Percentiles rank a stretch among this genome's conserved stretches.
Evolutionary conservation across 1,284 basidiomycete genomes (phyloP).

Genomic region (Mycena citricolor): DNA sequence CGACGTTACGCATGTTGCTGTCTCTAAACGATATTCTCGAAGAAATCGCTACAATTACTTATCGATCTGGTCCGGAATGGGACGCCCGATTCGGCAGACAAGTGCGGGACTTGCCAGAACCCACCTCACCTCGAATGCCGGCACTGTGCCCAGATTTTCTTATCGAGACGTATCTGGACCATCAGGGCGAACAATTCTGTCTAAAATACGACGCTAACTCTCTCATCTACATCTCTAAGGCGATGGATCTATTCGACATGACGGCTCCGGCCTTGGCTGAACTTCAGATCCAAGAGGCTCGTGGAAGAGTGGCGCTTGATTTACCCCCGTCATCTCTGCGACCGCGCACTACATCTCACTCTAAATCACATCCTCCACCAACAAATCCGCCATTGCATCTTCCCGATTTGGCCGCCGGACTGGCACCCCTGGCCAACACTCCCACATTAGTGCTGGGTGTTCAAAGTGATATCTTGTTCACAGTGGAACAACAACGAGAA

Average conservation of each 20-base stretch:
- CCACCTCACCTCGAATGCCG: conserved; percentile 47
- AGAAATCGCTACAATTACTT: conserved; percentile 99
- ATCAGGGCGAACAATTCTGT: conserved; percentile 97
- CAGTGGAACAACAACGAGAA: conserved; percentile 96
- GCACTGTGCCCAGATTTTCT: conserved; percentile 95
- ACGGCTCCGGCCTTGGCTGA: conserved; percentile 75
- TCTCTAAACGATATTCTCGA: conserved; percentile 13
- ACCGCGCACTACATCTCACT: conserved; percentile 49
- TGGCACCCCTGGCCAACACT: conserved; percentile 73
- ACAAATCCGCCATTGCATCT: conserved; percentile 75
- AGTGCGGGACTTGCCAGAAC: conserved; percentile 45
- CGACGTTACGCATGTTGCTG: background rate
- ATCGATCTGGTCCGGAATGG: conserved; percentile 99
- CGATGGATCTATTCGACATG: conserved; percentile 99
- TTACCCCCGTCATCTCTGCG: conserved; percentile 23
- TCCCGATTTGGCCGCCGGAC: conserved; percentile 79
- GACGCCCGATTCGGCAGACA: conserved; percentile 93
- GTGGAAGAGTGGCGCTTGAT: conserved; percentile 9
- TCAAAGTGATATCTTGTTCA: conserved; percentile 96
- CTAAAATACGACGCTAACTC: conserved; percentile 99
- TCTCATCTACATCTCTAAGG: conserved; percentile 97
- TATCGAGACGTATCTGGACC: conserved; percentile 98
- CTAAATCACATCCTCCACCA: conserved; percentile 71
- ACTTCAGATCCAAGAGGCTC: conserved; percentile 48
- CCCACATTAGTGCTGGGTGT: conserved; percentile 92